Evolutionary conservation across 257 asterid species (phyloP).

Genomic region (Solanum piurae): DNA sequence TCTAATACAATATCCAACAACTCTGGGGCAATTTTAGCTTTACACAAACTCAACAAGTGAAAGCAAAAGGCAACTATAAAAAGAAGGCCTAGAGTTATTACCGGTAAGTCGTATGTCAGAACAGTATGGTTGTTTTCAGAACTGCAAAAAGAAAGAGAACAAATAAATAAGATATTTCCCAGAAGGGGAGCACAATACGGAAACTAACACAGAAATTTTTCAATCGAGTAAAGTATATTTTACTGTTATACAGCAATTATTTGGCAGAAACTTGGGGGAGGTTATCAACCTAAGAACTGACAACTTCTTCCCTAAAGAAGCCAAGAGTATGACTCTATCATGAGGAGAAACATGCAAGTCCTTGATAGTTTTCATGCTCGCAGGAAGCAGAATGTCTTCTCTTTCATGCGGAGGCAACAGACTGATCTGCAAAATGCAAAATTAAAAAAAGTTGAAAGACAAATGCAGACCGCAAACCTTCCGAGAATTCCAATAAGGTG

Average conservation of each 20-base stretch:
- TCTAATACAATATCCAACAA: neutral
- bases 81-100: constrained; percentile 22
- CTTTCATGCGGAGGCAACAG: constrained; percentile 40
- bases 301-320: constrained; percentile 78
- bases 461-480: neutral
- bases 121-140: constrained; percentile 68
- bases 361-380: constrained; percentile 51
- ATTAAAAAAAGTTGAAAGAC: neutral
- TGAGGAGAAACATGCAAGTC: constrained; percentile 75
- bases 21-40: neutral
- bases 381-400: constrained; percentile 65
- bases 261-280: constrained; percentile 1
- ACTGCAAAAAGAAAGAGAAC: constrained; percentile 33
- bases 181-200: neutral
- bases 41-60: neutral
- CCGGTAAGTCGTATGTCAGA: constrained; percentile 76
- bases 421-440: constrained; percentile 48
- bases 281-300: constrained; percentile 55
- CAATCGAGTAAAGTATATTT: neutral
- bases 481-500: neutral
- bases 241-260: neutral
- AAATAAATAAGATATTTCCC: constrained; percentile 8
- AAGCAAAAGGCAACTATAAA: neutral
- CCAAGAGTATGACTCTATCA: constrained; percentile 60
- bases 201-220: neutral